Percentiles rank a stretch among this genome's conserved stretches.
These are phyloP conservation scores for Celoporthe dispersa DNA, from an alignment of 2,329 filamentous ascomycete species.

Conservation along the genomic window DNA sequence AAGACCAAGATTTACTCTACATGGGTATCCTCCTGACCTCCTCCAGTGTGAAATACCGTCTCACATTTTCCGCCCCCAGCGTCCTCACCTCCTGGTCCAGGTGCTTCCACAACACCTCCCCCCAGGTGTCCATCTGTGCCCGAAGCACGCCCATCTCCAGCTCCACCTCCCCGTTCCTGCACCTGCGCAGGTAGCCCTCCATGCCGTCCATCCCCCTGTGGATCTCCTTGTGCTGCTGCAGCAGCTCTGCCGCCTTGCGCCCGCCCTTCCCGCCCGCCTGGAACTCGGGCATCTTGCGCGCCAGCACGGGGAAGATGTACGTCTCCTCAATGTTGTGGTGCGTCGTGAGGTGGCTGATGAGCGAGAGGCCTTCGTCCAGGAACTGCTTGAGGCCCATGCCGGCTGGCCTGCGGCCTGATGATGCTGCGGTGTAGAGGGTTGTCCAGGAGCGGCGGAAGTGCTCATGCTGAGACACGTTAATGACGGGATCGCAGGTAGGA, in stretches of 20 bases:
- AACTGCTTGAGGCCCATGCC: constrained; percentile 72
- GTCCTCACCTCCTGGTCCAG: constrained; percentile 82
- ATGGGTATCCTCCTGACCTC: constrained; percentile 76
- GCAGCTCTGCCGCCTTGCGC: constrained; percentile 50
- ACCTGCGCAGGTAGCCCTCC: constrained; percentile 66
- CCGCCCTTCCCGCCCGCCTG: constrained; percentile 38
- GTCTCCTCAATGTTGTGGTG: constrained; percentile 86
- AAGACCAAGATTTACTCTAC: constrained; percentile 42
- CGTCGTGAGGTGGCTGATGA: constrained; percentile 69
- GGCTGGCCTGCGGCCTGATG: constrained; percentile 59
- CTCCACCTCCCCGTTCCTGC: constrained; percentile 65
- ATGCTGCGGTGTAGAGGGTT: constrained; percentile 68
- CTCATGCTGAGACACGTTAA: constrained; percentile 61
- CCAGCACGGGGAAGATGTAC: constrained; percentile 79
- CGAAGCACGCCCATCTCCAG: constrained; percentile 64
- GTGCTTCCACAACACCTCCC: constrained; percentile 78
- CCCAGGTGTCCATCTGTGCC: constrained; percentile 77
- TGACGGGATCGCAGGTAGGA: not conserved
- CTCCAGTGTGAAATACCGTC: constrained; percentile 75
- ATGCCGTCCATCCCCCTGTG: constrained; percentile 75
- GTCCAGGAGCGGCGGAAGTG: constrained; percentile 79
- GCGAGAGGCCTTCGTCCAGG: constrained; percentile 68
- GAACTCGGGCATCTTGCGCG: constrained; percentile 80
- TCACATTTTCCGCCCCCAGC: constrained; percentile 85
- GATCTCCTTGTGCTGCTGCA: constrained; percentile 78